Base-by-base conservation (phyloP, 2,329 filamentous ascomycete genomes). In the Samsoniella hepiali region DNA sequence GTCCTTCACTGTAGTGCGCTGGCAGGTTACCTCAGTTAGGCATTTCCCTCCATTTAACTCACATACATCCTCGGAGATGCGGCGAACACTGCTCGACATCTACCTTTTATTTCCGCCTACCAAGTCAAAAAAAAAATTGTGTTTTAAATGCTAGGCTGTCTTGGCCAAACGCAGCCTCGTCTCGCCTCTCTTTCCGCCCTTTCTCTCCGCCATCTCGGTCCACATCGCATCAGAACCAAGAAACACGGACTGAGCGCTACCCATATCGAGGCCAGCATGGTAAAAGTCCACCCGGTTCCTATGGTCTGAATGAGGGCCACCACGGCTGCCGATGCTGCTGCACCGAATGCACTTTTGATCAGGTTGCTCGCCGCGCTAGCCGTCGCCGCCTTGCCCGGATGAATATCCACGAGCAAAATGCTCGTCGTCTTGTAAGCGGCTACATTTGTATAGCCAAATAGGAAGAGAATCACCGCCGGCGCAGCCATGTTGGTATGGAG, bases 371-470 rank as follows among this genome's bases (percentile, higher is more conserved):
- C 54, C 22, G 54, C 54, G 22, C 34, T 44, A 13, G 34, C 40
- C 27, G 54, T 45, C 3, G 40, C 54, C 27, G 54, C 54, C 15
- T 32, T 9, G 27, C 38, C 54, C 15, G 38, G 54, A 15, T 57
- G 38, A 3, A 45, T 57, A 3, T 57, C 54, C 5, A 45, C 29
- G 10, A 45, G 27, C 40, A 57, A 32, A 29, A 57, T 45, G 27
- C 54, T 40, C 38, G 54, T 57, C 1, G 40, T 57, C 40, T 57
- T 57, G 54, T 34, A 57, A 5, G 54, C 54, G 5, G 54, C 36
- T 8, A 57, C 54, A 5, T 57, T 57, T 8, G 54, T 57, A 11
- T 57, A 57, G 3, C 54, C 54, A 32, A 57, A 57, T 6, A 44
- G 15, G 15, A 57, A 57, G 15, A 57, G 38, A 5, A 57, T 7